A percentile compares a stretch with the other conserved stretches of the same genome.
phyloP scores from a whole-genome alignment of 208 protist species.

The Leishmania aethiopica region DNA sequence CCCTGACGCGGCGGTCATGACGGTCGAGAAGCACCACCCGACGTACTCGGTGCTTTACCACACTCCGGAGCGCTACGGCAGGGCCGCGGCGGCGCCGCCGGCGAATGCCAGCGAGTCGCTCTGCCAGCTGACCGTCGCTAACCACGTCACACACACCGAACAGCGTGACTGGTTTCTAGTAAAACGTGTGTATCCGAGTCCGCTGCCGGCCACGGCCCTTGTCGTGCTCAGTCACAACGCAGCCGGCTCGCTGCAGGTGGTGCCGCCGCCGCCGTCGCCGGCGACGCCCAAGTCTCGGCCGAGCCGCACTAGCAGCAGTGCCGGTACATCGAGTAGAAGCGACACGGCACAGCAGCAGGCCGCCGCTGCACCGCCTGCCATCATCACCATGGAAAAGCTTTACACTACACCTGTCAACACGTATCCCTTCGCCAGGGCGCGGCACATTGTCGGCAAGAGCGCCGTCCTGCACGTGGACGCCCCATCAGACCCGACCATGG shows the following conservation, averaged over 20 bases:
- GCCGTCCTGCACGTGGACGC: conserved; percentile 71
- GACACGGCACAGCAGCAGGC: neutral
- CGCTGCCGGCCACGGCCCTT: conserved; percentile 34
- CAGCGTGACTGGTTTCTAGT: conserved; percentile 65
- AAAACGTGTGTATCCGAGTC: conserved; percentile 64
- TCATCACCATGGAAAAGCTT: conserved; percentile 25
- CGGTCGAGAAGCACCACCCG: conserved; percentile 39
- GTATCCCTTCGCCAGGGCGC: conserved; percentile 27
- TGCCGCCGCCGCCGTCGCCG: neutral
- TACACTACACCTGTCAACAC: conserved; percentile 16
- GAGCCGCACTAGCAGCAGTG: neutral
- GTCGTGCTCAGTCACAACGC: conserved; percentile 70
- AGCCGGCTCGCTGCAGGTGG: conserved; percentile 29
- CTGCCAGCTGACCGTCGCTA: conserved; percentile 65
- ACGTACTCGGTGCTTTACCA: conserved; percentile 61
- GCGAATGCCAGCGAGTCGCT: conserved; percentile 33
- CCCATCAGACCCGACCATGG: conserved; percentile 25
- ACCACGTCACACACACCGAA: conserved; percentile 64
- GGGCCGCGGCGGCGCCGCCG: neutral
- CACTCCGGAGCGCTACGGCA: conserved; percentile 27
- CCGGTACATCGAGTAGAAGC: neutral
- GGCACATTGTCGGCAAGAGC: conserved; percentile 60
- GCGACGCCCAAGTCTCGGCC: neutral
- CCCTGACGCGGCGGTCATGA: conserved; percentile 34
- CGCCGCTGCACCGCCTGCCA: neutral